These are phyloP conservation scores for Euphorbia peplus DNA, from an alignment of 345 rosid genomes.

Conservation along the genomic window DNA sequence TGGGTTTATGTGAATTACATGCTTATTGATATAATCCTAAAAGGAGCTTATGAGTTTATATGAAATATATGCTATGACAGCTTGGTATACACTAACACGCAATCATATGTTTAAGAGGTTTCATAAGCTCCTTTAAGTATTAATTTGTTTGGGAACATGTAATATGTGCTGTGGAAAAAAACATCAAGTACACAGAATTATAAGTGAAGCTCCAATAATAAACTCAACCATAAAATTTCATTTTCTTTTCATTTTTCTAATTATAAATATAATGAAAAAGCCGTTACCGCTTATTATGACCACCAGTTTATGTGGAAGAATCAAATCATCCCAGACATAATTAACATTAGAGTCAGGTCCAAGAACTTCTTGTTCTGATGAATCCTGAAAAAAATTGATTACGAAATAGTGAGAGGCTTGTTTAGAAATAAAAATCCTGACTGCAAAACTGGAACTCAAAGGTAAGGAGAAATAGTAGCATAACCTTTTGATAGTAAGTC, in stretches of 20 bases:
- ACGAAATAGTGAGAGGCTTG: slow-evolving; percentile 9
- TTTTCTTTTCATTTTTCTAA: neutral
- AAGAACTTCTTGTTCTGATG: slow-evolving; percentile 75
- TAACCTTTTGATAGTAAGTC: slow-evolving; percentile 84
- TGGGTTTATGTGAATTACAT: too few species aligned
- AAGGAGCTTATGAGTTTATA: too few species aligned
- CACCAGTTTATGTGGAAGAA: slow-evolving; percentile 80
- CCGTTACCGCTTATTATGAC: slow-evolving; percentile 66
- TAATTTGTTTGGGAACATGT: neutral
- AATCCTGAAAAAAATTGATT: slow-evolving; percentile 52
- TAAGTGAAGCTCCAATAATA: neutral
- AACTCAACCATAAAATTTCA: neutral
- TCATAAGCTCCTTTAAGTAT: neutral
- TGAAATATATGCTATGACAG: too few species aligned
- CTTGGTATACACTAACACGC: too few species aligned
- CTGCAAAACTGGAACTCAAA: slow-evolving; percentile 5
- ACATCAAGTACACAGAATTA: too few species aligned
- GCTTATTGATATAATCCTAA: too few species aligned
- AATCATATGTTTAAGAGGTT: too few species aligned
- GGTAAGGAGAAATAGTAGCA: slow-evolving; percentile 21
- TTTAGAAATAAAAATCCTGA: slow-evolving; percentile 8
- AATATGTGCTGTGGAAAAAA: neutral
- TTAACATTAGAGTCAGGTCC: slow-evolving; percentile 56
- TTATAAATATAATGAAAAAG: slow-evolving; percentile 9
- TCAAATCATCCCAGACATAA: slow-evolving; percentile 92